A percentile compares a stretch with the other conserved stretches of the same genome.
phyloP scores from a whole-genome alignment of 2,329 filamentous ascomycete genomes.

The Ciborinia camelliae region DNA sequence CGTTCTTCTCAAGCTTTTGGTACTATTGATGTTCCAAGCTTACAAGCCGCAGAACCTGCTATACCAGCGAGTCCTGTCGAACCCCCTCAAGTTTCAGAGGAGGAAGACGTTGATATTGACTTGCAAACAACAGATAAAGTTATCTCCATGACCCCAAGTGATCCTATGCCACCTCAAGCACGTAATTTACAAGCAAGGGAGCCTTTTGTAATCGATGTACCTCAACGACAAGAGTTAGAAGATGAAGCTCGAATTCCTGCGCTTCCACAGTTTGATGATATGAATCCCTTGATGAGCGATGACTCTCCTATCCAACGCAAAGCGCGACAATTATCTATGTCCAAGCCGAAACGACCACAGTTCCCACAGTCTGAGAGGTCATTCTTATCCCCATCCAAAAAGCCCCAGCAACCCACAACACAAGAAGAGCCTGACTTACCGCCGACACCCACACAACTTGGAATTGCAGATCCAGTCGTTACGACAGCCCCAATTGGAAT shows the following conservation, averaged over 20 bases:
- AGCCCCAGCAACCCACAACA: neutral
- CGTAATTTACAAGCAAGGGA: neutral
- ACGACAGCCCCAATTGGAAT: slow-evolving; percentile 57
- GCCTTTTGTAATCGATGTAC: neutral
- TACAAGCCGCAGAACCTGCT: neutral
- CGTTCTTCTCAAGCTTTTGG: slow-evolving; percentile 11
- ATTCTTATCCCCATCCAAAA: neutral
- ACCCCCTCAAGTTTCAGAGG: neutral
- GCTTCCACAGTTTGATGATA: slow-evolving; percentile 1
- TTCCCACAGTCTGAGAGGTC: neutral
- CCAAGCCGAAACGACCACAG: slow-evolving; percentile 7
- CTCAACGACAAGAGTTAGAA: neutral
- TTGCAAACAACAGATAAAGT: neutral
- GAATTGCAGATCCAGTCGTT: slow-evolving; percentile 50
- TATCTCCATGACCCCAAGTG: slow-evolving; percentile 4
- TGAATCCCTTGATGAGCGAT: slow-evolving; percentile 12
- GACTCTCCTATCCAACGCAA: slow-evolving; percentile 15
- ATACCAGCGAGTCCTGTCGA: slow-evolving; percentile 1
- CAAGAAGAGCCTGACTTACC: slow-evolving; percentile 62
- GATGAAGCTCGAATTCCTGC: neutral
- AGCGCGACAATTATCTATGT: slow-evolving; percentile 14
- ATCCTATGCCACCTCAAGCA: slow-evolving; percentile 2
- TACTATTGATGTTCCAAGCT: slow-evolving; percentile 11
- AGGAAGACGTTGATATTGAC: neutral
- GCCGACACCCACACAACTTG: slow-evolving; percentile 50